These are phyloP conservation scores for Blumeria graminis DNA, from an alignment of 2,329 filamentous ascomycete genomes.

Conservation along the genomic window DNA sequence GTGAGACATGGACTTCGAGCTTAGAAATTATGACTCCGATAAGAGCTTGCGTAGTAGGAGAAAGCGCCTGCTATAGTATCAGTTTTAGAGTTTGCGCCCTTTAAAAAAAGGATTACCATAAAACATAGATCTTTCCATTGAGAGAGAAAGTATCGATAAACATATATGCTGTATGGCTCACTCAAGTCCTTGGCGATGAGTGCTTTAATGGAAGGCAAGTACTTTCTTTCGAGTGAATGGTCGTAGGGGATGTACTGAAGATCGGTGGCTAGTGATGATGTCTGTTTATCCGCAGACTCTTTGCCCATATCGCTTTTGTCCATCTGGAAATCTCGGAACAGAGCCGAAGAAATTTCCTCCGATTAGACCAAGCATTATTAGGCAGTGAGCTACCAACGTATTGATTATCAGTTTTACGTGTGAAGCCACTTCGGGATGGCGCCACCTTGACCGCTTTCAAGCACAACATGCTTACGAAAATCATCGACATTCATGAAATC, in stretches of 20 bases:
- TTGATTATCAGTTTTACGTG: not conserved
- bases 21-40: conserved; percentile 89
- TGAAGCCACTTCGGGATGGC: too few relatives aligned
- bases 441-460: too few relatives aligned
- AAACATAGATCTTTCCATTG: conserved; percentile 69
- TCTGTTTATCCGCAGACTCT: not conserved
- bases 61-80: conserved; percentile 24
- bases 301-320: conserved; percentile 1
- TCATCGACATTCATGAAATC: too few relatives aligned
- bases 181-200: conserved; percentile 91
- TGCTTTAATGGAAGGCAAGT: conserved; percentile 69
- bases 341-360: too few relatives aligned
- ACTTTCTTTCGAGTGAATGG: conserved; percentile 32
- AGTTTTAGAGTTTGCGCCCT: not conserved
- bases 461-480: too few relatives aligned
- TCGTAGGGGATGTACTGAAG: conserved; percentile 37
- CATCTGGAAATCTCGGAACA: too few relatives aligned
- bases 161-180: conserved; percentile 97
- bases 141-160: conserved; percentile 93
- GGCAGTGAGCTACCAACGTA: not conserved
- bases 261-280: conserved; percentile 18
- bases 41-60: conserved; percentile 36
- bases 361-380: not conserved
- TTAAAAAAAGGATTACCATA: conserved; percentile 2
- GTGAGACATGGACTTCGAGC: conserved; percentile 68